These are phyloP conservation scores for Neonectria hederae DNA, from an alignment of 2,329 filamentous ascomycete genomes.

Conservation along the genomic window DNA sequence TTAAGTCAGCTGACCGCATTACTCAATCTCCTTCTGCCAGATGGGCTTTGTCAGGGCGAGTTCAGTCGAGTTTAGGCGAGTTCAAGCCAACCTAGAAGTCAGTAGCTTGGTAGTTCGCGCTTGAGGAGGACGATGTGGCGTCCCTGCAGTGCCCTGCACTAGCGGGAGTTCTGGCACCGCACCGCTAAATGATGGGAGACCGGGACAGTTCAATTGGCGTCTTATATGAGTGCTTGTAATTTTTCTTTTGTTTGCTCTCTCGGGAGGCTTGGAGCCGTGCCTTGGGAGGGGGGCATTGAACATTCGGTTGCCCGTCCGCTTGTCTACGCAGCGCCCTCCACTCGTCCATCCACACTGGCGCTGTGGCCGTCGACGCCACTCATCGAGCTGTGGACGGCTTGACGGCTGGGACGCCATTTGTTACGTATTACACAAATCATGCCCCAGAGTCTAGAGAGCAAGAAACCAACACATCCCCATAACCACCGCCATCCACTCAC, in stretches of 20 bases:
- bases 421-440: too few species aligned
- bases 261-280: background rate
- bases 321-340: background rate
- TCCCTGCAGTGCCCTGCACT: slow-evolving; percentile 14
- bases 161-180: slow-evolving; percentile 21
- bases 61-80: background rate
- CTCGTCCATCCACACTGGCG: background rate
- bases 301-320: background rate
- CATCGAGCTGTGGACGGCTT: slow-evolving; percentile 8
- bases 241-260: background rate
- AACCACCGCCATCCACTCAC: slow-evolving; percentile 6
- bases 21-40: slow-evolving; percentile 6
- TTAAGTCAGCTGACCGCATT: slow-evolving; percentile 13
- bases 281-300: background rate
- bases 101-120: slow-evolving; percentile 21
- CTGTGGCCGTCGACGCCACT: slow-evolving; percentile 5
- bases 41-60: slow-evolving; percentile 9
- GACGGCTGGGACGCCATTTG: background rate
- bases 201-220: background rate
- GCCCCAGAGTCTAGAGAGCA: background rate
- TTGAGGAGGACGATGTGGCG: slow-evolving; percentile 23
- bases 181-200: slow-evolving; percentile 21
- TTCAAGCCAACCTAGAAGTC: slow-evolving; percentile 1
- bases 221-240: background rate
- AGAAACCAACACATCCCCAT: too few species aligned